Base-by-base conservation (phyloP, 176 grass and related monocot species). In the Carex scoparia region DNA sequence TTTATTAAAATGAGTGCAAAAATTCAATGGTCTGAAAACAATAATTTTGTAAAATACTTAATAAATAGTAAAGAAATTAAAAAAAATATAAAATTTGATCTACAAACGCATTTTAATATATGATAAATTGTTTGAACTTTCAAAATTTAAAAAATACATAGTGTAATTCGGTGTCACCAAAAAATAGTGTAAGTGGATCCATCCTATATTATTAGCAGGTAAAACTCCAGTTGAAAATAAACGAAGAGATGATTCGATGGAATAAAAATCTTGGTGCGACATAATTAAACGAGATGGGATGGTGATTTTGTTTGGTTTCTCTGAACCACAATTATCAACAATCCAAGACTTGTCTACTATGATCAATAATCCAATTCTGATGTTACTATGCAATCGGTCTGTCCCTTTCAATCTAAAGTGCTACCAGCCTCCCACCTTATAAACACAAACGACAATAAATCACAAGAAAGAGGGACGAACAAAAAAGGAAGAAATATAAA, bases 251-350 rank as follows among this genome's bases (percentile, higher is more conserved):
- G 42, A 83, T 65, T 83, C 4, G n/a, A 62, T 65, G 10, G 18
- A 44, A 31, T 33, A 82, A 67, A 83, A 63, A 49, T 65, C 33
- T 83, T 30, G 46, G 61, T 68, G 9, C 12, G 19, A 23, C 37
- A 49, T 60, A 68, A 62, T 66, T 63, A 67, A 83, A 83, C 61
- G 28, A 32, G 80, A 83, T 66, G 57, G 68, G 80, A 83, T 4
- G 16, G 58, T 46, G 16, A 18, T 81, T 63, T 81, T 46, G 57
- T 62, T 62, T 81, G 62, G 28, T 81, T 81, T 62, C 44, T 81
- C 33, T 81, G 58, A 63, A 27, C 60, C 79, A 63, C 76, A 33
- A 55, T 79, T 59, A 46, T 55, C 73, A 78, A 55, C 18, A 19
- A 77, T 78, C 28, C 46, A 51, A 1, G 73, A 55, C 4, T 30